These are phyloP conservation scores for Penicillium sp. DNA, from an alignment of 2,329 filamentous ascomycete species.

Conservation along the genomic window DNA sequence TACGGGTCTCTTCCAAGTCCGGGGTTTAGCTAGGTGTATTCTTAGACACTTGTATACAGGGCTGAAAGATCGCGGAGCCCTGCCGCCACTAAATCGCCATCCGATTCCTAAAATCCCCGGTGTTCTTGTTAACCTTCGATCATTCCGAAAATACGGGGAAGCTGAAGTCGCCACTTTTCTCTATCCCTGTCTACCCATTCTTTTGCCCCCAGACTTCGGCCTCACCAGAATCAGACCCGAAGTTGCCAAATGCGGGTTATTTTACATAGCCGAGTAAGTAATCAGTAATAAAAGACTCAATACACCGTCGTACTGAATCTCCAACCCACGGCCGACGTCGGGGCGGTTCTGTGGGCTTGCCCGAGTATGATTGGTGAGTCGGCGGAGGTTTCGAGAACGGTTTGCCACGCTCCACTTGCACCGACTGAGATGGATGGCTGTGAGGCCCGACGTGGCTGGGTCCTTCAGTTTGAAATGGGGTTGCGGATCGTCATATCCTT, in stretches of 20 bases:
- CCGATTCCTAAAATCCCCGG: slow-evolving; percentile 35
- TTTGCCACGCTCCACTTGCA: slow-evolving; percentile 33
- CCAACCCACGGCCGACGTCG: slow-evolving; percentile 26
- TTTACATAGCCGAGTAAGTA: slow-evolving; percentile 7
- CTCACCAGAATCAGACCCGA: no score
- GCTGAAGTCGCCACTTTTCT: slow-evolving; percentile 21
- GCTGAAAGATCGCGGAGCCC: slow-evolving; percentile 19
- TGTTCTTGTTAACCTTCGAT: slow-evolving; percentile 19
- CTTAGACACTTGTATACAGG: slow-evolving; percentile 13
- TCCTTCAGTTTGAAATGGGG: slow-evolving; percentile 9
- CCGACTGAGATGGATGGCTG: slow-evolving; percentile 12
- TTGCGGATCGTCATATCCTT: not conserved
- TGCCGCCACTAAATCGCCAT: slow-evolving; percentile 9
- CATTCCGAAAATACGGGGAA: slow-evolving; percentile 24
- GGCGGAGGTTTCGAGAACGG: slow-evolving; percentile 26
- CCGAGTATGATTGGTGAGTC: slow-evolving; percentile 9
- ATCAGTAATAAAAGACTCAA: not conserved
- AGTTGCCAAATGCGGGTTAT: not conserved
- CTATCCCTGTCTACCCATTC: slow-evolving; percentile 10
- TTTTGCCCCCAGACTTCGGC: not conserved
- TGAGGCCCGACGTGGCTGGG: slow-evolving; percentile 14
- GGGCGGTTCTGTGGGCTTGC: slow-evolving; percentile 13
- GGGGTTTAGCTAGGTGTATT: not conserved
- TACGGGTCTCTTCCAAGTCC: not conserved
- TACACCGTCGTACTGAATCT: not conserved